Evolutionary conservation across 164 flowering plant genomes (phyloP), one percentile per base, ranked within the genome.

Genomic region (Amborella trichopoda): DNA sequence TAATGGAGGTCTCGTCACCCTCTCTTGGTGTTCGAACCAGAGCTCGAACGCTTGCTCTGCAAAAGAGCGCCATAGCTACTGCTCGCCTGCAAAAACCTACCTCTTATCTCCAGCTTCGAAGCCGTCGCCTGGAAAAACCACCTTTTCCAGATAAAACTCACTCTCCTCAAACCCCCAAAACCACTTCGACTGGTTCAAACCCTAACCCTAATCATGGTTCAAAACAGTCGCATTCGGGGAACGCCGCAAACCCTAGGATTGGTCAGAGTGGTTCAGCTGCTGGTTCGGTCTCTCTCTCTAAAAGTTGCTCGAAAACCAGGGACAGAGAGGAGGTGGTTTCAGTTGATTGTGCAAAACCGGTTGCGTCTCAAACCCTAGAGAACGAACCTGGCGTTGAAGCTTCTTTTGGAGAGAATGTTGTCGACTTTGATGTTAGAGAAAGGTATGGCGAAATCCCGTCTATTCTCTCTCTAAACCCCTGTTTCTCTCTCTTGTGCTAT

Each of bases 11-110:
- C 26, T 59, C 80, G 3, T 67, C 60, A 49, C 44, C 74, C 22
- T 49, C 79, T 40, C 49, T 69, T 0, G 91, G 91, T 4, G 83
- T 83, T 34, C 68, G 77, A 3, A 88, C 96, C 12, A 64, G 96
- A 30, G 94, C 97, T 48, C 76, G 59, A 70, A 74, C 93, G 67
- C 77, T 76, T 37, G 91, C 97, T 14, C 50, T 81, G 9, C 90
- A 77, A 49, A 51, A 64, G 18, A 74, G 63, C 18, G 24, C n/a
- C n/a, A n/a, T n/a, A n/a, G 71, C 57, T 19, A 38, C 39, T 13
- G n/a, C 53, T 6, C 22, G 53, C 19, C 12, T 17, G 26, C n/a
- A 28, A 6, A 26, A 17, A 13, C 23, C 59, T 3, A 3, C 45
- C 24, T 70, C 63, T 26, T 88, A 84, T 46, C 83, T 88, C 53